These are phyloP conservation scores for Corymbia calophylla DNA, from an alignment of 441 rosid species.

Conservation along the genomic window DNA sequence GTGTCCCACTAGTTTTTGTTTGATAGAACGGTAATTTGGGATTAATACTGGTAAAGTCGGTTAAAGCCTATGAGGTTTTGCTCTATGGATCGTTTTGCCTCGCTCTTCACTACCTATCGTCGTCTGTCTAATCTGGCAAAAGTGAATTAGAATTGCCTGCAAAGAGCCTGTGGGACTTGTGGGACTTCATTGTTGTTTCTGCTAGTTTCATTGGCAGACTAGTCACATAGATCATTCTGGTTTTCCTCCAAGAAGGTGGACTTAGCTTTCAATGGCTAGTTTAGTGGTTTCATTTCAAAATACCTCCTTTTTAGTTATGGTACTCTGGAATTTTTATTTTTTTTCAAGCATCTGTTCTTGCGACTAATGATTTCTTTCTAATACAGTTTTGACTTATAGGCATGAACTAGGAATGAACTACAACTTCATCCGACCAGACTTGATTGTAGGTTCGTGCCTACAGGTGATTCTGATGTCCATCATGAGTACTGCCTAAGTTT, in stretches of 20 bases:
- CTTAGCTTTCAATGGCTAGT: neutral
- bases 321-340: neutral
- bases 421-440: slow-evolving; percentile 74
- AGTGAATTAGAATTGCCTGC: neutral
- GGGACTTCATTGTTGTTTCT: neutral
- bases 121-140: no score
- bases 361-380: slow-evolving; percentile 9
- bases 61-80: neutral
- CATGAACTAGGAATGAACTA: slow-evolving; percentile 95
- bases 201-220: neutral
- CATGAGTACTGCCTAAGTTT: neutral
- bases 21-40: neutral
- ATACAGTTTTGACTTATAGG: slow-evolving; percentile 83
- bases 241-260: neutral
- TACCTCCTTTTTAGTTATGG: neutral
- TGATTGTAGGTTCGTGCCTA: slow-evolving; percentile 91
- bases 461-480: slow-evolving; percentile 45
- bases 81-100: neutral
- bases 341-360: neutral
- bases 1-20: accelerated
- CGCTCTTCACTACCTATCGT: neutral
- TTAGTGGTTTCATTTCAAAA: neutral
- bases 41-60: neutral
- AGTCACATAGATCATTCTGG: neutral
- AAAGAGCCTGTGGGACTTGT: neutral